A percentile compares a stretch with the other conserved stretches of the same genome.
Evolutionary conservation across 345 rosid genomes (phyloP).

Genomic region (Schrenkiella parvula): DNA sequence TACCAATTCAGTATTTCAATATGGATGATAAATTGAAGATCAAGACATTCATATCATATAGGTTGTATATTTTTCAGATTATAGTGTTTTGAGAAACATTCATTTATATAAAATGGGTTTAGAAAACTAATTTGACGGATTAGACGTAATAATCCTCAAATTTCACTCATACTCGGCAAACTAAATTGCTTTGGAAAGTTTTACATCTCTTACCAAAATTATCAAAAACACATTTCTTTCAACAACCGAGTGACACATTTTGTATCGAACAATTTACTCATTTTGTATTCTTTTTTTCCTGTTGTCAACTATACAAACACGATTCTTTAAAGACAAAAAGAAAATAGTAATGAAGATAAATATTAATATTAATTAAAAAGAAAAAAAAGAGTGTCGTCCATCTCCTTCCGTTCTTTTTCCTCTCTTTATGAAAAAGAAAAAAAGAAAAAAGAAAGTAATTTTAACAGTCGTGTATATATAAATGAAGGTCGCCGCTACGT

Average conservation of each 20-base stretch:
- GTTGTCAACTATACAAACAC: background rate
- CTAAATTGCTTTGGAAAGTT: too few species aligned
- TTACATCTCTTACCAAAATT: too few species aligned
- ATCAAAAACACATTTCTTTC: background rate
- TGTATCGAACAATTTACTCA: background rate
- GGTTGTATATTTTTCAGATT: background rate
- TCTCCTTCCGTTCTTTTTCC: background rate
- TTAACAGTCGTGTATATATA: constrained; percentile 33
- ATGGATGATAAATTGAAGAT: background rate
- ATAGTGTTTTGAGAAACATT: background rate
- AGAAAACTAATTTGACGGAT: background rate
- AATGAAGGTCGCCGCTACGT: constrained; percentile 33
- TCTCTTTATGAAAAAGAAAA: background rate
- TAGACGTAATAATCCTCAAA: background rate
- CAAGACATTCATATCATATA: background rate
- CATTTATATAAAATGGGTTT: background rate
- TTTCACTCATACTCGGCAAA: too few species aligned
- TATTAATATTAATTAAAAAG: too few species aligned
- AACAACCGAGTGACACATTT: background rate
- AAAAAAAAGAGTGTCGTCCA: background rate
- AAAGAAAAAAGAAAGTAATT: background rate
- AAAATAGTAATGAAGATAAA: background rate
- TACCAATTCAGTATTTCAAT: background rate
- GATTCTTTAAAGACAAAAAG: background rate
- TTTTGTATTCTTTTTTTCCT: background rate